These are phyloP conservation scores for Suhomyces sp. DNA, from an alignment of 805 yeast genomes.

Conservation along the genomic window DNA sequence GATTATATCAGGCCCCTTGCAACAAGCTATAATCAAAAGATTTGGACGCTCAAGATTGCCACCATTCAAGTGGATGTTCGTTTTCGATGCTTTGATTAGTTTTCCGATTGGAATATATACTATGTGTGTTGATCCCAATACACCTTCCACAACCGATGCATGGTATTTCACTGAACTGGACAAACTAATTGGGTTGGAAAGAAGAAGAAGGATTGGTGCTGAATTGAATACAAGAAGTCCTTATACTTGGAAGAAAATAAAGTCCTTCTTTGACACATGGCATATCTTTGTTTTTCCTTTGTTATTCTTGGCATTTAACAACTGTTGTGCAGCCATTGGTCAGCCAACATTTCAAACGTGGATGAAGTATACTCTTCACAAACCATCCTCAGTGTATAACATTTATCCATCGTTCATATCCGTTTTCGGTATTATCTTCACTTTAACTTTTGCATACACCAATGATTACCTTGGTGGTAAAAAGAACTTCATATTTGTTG, in stretches of 20 bases:
- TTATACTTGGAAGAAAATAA: constrained; percentile 41
- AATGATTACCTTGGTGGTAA: constrained; percentile 33
- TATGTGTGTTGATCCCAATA: constrained; percentile 44
- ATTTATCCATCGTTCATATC: constrained; percentile 30
- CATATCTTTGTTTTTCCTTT: constrained; percentile 47
- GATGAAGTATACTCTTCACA: constrained; percentile 31
- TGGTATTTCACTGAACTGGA: constrained; percentile 46
- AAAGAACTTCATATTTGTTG: constrained; percentile 37
- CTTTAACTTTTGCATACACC: constrained; percentile 13
- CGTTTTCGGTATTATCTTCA: constrained; percentile 13
- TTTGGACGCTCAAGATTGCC: constrained; percentile 16
- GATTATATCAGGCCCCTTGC: constrained; percentile 39
- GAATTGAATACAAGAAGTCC: constrained; percentile 41
- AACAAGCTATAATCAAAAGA: constrained; percentile 25
- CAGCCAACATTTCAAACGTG: constrained; percentile 41
- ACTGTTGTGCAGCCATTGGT: constrained; percentile 27
- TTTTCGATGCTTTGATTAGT: constrained; percentile 42
- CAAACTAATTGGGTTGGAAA: constrained; percentile 45
- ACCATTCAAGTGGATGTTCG: constrained; percentile 48
- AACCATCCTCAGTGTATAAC: constrained; percentile 31
- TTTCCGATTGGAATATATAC: constrained; percentile 43
- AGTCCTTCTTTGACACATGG: constrained; percentile 47
- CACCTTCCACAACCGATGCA: constrained; percentile 44
- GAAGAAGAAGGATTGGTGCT: constrained; percentile 36
- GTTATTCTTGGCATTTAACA: constrained; percentile 37